Evolutionary conservation across 2,329 filamentous ascomycete genomes (phyloP), one percentile per base, ranked within the genome.

Genomic region (Cercospora sp.): DNA sequence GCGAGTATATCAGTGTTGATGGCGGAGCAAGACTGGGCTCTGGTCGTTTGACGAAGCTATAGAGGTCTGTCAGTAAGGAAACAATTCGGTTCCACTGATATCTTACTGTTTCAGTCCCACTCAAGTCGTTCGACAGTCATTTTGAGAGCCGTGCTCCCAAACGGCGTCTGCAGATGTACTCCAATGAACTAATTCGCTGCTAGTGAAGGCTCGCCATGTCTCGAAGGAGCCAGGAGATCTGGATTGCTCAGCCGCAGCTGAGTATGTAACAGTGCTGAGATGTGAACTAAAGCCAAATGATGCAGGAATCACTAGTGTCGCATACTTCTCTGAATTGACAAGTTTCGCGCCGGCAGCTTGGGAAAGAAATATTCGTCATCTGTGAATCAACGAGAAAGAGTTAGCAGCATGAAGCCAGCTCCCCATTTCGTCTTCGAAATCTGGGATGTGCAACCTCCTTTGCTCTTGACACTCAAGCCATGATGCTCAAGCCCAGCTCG

Each of bases 1-100:
- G 87, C 1, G 88, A 89, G 73, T 85, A 87, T 6, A 82, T 93
- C 66, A 87, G 87, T 68, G 83, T 93, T 69, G 90, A 93, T 78
- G 91, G 91, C 1, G 91, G 91, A 5, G 68, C 69, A 28, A 66
- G 74, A 34, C 59, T 73, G 55, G 70, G 63, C 13, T 66, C 71
- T 45, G 72, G 72, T 13, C 66, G 73, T 24, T 63, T 73, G 70
- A 74, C 74, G 63, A 76, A 66, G 61, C 51, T 76, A 60, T 76
- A 61, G 69, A 18, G 26, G 6, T 21, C 7, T 51, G 43, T 8
- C 49, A 24, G 51, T 37, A n/a, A 21, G 28, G 3, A 64, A 66
- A 12, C n/a, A 32, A 16, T 53, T 12, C 5, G 12, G 9, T 55
- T 8, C 1, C 13, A 55, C 12, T 55, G 2, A 28, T 13, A 1